These are phyloP conservation scores for Euphrasia arctica DNA, from an alignment of 305 asterid species.

Conservation along the genomic window DNA sequence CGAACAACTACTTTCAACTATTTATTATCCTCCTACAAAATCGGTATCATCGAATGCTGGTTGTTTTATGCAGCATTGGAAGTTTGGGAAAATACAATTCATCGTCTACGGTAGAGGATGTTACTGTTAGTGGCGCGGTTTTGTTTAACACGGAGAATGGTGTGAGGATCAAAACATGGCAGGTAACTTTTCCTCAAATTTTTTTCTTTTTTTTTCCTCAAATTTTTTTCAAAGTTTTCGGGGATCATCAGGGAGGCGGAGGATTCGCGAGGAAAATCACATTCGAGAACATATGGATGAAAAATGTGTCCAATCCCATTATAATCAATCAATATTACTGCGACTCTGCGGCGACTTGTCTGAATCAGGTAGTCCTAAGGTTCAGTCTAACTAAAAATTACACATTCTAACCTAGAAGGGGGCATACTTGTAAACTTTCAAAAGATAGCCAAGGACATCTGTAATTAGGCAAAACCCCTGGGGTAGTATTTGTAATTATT, in stretches of 20 bases:
- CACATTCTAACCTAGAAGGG: too few relatives aligned
- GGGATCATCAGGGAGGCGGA: conserved; percentile 65
- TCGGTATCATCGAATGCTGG: conserved; percentile 1
- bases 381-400: background rate
- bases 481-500: background rate
- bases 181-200: conserved; percentile 36
- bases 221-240: too few relatives aligned
- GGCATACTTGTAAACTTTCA: too few relatives aligned
- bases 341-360: conserved; percentile 55
- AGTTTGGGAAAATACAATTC: conserved; percentile 64
- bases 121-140: conserved; percentile 45
- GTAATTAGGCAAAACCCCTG: background rate
- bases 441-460: background rate
- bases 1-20: conserved; percentile 3
- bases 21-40: background rate
- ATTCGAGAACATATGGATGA: conserved; percentile 64
- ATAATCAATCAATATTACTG: conserved; percentile 84
- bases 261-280: conserved; percentile 62
- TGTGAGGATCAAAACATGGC: conserved; percentile 85
- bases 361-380: conserved; percentile 55
- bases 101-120: conserved; percentile 46
- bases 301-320: conserved; percentile 78
- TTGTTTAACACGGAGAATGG: conserved; percentile 55
- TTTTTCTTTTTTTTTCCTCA: background rate
- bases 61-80: conserved; percentile 53